phyloP scores from a whole-genome alignment of 2,329 filamentous ascomycete species.

The Rutstroemia sp. region DNA sequence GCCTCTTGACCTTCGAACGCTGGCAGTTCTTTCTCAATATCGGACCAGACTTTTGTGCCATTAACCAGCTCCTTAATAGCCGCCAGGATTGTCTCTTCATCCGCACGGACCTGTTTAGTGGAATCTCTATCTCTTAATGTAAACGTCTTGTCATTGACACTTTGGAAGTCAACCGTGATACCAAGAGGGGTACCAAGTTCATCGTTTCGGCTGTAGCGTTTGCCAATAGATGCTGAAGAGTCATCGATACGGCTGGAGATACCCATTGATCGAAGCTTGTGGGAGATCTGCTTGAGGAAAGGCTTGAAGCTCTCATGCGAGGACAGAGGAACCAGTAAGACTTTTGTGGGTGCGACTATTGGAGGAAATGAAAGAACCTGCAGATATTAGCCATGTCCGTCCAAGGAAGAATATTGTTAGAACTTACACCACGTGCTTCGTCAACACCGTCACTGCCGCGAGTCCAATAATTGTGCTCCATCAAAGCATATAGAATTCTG shows the following conservation, averaged over 20 bases:
- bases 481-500: constrained; percentile 83
- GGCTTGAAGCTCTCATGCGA: constrained; percentile 74
- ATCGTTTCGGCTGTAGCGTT: constrained; percentile 90
- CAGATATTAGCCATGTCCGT: constrained; percentile 9
- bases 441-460: constrained; percentile 63
- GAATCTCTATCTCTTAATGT: constrained; percentile 88
- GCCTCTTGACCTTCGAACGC: constrained; percentile 73
- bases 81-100: constrained; percentile 69
- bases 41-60: constrained; percentile 51
- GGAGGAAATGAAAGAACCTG: constrained; percentile 68
- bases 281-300: constrained; percentile 64
- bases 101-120: constrained; percentile 82
- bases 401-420: not conserved
- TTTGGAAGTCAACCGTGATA: constrained; percentile 94
- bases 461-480: constrained; percentile 95
- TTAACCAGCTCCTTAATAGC: constrained; percentile 50
- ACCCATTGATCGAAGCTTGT: constrained; percentile 66
- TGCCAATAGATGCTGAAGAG: constrained; percentile 86
- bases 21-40: constrained; percentile 71
- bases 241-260: constrained; percentile 84
- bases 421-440: constrained; percentile 77
- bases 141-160: constrained; percentile 75
- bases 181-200: constrained; percentile 92
- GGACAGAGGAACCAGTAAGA: constrained; percentile 84
- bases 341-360: constrained; percentile 85